Evolutionary conservation across 768 basidiomycete genomes (phyloP).

Genomic region (Leucogyrophana mollusca): DNA sequence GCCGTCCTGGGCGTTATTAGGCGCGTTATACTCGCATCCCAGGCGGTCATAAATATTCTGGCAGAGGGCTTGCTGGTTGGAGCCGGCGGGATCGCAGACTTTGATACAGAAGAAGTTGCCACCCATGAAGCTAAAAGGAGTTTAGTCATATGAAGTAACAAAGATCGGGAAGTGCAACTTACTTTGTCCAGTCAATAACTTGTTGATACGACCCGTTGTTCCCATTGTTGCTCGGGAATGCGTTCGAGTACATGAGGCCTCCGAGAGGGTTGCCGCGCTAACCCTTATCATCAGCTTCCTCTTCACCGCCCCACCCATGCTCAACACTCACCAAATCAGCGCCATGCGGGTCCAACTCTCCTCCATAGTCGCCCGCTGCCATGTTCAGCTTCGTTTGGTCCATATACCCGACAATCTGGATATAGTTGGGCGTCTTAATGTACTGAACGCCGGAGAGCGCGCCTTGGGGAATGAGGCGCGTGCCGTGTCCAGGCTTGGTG

Average conservation of each 20-base stretch:
- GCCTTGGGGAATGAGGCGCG: slow-evolving; percentile 71
- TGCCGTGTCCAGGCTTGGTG: slow-evolving; percentile 66
- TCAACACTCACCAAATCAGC: slow-evolving; percentile 45
- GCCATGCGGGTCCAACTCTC: slow-evolving; percentile 73
- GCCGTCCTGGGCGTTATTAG: slow-evolving; percentile 56
- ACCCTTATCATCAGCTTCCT: slow-evolving; percentile 8
- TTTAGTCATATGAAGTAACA: neutral
- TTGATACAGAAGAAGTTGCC: slow-evolving; percentile 66
- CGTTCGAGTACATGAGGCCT: slow-evolving; percentile 60
- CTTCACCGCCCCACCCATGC: slow-evolving; percentile 15
- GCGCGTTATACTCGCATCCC: slow-evolving; percentile 73
- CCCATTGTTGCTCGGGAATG: slow-evolving; percentile 40
- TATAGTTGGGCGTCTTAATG: slow-evolving; percentile 56
- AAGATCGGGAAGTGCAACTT: slow-evolving; percentile 18
- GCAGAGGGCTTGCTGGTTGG: slow-evolving; percentile 52
- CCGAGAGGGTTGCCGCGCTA: slow-evolving; percentile 74
- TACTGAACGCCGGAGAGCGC: slow-evolving; percentile 65
- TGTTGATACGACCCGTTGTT: slow-evolving; percentile 48
- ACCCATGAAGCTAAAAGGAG: slow-evolving; percentile 64
- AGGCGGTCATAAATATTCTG: slow-evolving; percentile 76
- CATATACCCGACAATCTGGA: slow-evolving; percentile 61
- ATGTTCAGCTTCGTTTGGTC: slow-evolving; percentile 61
- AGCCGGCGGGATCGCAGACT: slow-evolving; percentile 57
- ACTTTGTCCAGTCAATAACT: slow-evolving; percentile 70
- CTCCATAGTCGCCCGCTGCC: slow-evolving; percentile 52